Evolutionary conservation across 257 asterid genomes (phyloP).

Genomic region (Capsicum rhomboideum): DNA sequence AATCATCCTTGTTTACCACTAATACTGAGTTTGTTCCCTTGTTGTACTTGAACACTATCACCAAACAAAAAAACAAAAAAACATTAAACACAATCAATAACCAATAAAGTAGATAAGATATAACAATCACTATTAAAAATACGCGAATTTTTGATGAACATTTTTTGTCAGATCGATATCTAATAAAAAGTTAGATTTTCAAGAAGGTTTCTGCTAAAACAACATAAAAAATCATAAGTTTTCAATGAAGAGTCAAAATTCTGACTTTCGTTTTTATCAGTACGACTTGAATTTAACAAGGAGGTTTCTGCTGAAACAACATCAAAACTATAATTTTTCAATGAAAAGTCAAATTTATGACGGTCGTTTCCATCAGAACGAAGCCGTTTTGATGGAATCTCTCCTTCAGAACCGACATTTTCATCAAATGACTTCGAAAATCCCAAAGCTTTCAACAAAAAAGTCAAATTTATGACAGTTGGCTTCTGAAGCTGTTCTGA

Average conservation of each 20-base stretch:
- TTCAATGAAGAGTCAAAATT: too few species aligned
- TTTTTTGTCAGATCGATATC: not conserved
- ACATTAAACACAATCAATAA: not conserved
- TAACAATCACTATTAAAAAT: not conserved
- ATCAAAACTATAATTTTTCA: not conserved
- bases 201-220: not conserved
- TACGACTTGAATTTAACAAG: too few species aligned
- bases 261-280: not conserved
- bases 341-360: not conserved
- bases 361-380: too few species aligned
- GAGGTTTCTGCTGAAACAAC: too few species aligned
- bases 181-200: not conserved
- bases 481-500: not conserved
- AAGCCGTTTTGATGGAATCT: not conserved
- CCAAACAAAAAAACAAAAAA: not conserved
- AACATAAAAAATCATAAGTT: not conserved
- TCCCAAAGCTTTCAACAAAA: not conserved
- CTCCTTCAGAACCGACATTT: not conserved
- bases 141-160: not conserved
- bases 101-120: not conserved
- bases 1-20: conserved; percentile 44
- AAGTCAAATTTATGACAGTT: too few species aligned
- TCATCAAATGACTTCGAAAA: not conserved
- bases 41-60: conserved; percentile 44
- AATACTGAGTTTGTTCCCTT: conserved; percentile 43